Evolutionary conservation across 2,329 filamentous ascomycete genomes (phyloP), one percentile per base, ranked within the genome.

Genomic region (Aspergillus amoenus): DNA sequence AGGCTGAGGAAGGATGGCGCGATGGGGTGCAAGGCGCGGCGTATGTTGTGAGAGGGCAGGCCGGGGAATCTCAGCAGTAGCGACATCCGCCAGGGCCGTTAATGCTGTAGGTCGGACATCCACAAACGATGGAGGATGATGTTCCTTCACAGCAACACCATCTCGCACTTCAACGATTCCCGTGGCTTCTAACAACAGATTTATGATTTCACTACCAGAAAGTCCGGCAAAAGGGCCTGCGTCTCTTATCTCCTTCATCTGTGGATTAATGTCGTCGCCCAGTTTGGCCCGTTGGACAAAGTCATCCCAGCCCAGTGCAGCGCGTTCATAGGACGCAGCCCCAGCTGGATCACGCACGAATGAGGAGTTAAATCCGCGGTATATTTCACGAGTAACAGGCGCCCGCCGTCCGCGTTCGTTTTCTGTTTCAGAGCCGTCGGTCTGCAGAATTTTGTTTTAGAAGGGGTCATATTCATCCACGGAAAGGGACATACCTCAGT

Each of bases 21-120:
- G 70, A 56, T 69, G 71, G 2, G 61, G 34, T 48, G 64, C 72
- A 64, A 60, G 81, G 63, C 48, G 79, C 70, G 49, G 77, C 75
- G 50, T 81, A 73, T 63, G 76, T 62, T 83, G 79, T 52, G 81
- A 51, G 30, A 61, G 49, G 22, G 61, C 52, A 42, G 58, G 59
- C 24, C 64, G 66, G n/a, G 68, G 66, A 7, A 62, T 56, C 41
- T 68, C 68, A 46, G 69, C 67, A 70, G 74, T 50, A 60, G 69
- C 67, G 15, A 64, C 66, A 52, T 76, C 74, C 30, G 74, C 75
- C 52, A 77, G 65, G 4, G 71, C 64, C 34, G 64, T 67, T 42
- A 77, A 63, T 15, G 71, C 72, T n/a, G 61, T 63, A 50, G 65
- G 63, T 21, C 48, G 62, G 49, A 54, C 59, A 47, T 62, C 65